Percentiles rank a stretch among this genome's conserved stretches.
Evolutionary conservation across 441 rosid genomes (phyloP).

Genomic region (Macaranga tanarius): DNA sequence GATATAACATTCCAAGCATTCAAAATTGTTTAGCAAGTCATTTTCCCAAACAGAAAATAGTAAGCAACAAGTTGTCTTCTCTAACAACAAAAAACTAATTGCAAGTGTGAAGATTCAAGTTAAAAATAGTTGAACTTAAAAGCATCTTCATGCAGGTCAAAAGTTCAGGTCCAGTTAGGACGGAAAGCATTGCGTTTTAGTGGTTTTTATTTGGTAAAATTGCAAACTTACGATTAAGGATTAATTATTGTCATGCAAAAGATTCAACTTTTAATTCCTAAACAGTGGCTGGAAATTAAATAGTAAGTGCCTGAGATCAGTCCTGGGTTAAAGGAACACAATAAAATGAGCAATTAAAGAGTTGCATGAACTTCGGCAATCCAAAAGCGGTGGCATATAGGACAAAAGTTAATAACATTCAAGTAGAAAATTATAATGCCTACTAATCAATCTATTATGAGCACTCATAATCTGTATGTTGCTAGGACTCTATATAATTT

Average conservation of each 20-base stretch:
- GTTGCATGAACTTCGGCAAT: neutral
- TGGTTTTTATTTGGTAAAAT: neutral
- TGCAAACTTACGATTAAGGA: neutral
- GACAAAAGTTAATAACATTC: neutral
- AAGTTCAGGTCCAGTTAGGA: neutral
- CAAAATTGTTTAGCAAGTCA: neutral
- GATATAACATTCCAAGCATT: too few relatives aligned
- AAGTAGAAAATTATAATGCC: too few relatives aligned
- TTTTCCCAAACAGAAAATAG: neutral
- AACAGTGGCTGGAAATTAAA: conserved; percentile 4
- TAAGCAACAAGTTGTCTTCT: neutral
- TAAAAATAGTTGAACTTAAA: neutral
- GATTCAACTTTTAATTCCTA: neutral
- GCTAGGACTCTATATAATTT: too few relatives aligned
- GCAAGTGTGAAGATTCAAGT: neutral
- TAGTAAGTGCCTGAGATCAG: neutral
- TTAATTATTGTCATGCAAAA: neutral
- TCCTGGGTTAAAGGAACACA: neutral
- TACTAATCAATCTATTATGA: too few relatives aligned
- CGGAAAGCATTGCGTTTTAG: neutral
- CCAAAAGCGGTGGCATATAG: neutral
- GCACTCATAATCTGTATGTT: neutral
- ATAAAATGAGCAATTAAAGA: neutral
- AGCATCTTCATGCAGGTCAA: neutral
- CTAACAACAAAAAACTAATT: neutral